These are phyloP conservation scores for Aspergillus steynii DNA, from an alignment of 495 filamentous ascomycete genomes.

Conservation along the genomic window DNA sequence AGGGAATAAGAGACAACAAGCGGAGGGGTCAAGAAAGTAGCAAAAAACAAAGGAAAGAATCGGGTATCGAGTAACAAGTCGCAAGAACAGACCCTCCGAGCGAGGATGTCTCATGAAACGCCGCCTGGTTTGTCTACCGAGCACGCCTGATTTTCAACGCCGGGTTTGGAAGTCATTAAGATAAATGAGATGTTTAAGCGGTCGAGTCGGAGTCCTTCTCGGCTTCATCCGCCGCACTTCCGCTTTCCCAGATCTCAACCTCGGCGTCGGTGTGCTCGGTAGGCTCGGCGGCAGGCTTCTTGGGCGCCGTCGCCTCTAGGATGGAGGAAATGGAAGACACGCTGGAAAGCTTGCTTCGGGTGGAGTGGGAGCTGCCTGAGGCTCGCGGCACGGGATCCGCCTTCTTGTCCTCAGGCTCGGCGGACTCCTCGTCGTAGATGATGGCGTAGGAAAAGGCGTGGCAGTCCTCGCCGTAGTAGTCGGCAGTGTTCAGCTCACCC, in stretches of 20 bases:
- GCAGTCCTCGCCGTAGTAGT: conserved; percentile 71
- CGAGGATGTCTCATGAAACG: conserved; percentile 7
- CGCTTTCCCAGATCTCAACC: conserved; percentile 66
- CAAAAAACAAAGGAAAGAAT: conserved; percentile 13
- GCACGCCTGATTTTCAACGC: background rate
- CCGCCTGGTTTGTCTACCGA: background rate
- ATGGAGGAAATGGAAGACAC: conserved; percentile 35
- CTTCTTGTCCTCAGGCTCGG: conserved; percentile 22
- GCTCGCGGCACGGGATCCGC: conserved; percentile 14
- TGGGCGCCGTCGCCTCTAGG: conserved; percentile 27
- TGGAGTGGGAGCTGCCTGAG: conserved; percentile 9
- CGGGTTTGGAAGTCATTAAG: background rate
- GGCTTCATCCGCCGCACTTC: conserved; percentile 53
- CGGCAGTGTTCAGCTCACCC: conserved; percentile 66
- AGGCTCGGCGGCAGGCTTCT: conserved; percentile 9
- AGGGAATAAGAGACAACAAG: background rate
- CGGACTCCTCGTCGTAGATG: conserved; percentile 54
- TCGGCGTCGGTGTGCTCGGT: conserved; percentile 18
- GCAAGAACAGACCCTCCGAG: conserved; percentile 4
- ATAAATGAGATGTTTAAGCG: background rate
- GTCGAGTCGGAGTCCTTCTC: background rate
- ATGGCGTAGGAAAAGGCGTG: conserved; percentile 61
- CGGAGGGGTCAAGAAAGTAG: conserved; percentile 6
- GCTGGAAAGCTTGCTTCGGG: conserved; percentile 24
- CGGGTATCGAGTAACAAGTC: conserved; percentile 6